A percentile compares a stretch with the other conserved stretches of the same genome.
Conservation (phyloP, 805 yeast species). For the Wickerhamiella nectarea region DNA sequence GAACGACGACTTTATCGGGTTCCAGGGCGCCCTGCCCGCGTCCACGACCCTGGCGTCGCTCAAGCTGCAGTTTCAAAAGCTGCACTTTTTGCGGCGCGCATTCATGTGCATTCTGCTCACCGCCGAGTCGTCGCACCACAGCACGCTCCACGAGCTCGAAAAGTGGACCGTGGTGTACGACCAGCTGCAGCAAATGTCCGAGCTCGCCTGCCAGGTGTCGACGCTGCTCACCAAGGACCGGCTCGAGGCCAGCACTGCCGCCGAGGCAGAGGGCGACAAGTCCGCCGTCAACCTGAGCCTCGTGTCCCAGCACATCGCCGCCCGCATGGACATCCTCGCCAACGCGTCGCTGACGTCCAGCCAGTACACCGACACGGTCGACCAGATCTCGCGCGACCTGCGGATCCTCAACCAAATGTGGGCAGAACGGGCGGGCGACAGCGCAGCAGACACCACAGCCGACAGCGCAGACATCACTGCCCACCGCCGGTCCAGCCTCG, state of each 20-base stretch:
- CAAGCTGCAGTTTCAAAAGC: slow-evolving; percentile 25
- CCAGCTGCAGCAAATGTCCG: slow-evolving; percentile 11
- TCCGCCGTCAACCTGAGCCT: slow-evolving; percentile 10
- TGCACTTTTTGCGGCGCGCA: slow-evolving; percentile 31
- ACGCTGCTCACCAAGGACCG: slow-evolving; percentile 16
- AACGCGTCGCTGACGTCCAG: slow-evolving; percentile 5
- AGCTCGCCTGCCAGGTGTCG: slow-evolving; percentile 14
- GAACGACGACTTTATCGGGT: slow-evolving; percentile 13
- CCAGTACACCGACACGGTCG: slow-evolving; percentile 10
- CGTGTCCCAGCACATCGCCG: slow-evolving; percentile 14
- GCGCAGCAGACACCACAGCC: background rate
- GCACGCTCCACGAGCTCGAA: slow-evolving; percentile 17
- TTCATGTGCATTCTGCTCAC: slow-evolving; percentile 33
- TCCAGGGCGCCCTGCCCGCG: slow-evolving; percentile 8
- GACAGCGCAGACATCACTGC: background rate
- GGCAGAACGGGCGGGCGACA: background rate
- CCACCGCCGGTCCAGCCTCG: background rate
- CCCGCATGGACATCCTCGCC: slow-evolving; percentile 17
- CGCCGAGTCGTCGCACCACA: slow-evolving; percentile 18
- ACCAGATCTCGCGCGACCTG: slow-evolving; percentile 12
- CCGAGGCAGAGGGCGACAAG: slow-evolving; percentile 2
- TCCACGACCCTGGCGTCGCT: slow-evolving; percentile 16
- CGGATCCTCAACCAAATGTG: slow-evolving; percentile 10
- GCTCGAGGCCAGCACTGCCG: too few species aligned
- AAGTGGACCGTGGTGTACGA: slow-evolving; percentile 20